Conservation (phyloP, 345 rosid genomes). For the Citrus trifoliata region DNA sequence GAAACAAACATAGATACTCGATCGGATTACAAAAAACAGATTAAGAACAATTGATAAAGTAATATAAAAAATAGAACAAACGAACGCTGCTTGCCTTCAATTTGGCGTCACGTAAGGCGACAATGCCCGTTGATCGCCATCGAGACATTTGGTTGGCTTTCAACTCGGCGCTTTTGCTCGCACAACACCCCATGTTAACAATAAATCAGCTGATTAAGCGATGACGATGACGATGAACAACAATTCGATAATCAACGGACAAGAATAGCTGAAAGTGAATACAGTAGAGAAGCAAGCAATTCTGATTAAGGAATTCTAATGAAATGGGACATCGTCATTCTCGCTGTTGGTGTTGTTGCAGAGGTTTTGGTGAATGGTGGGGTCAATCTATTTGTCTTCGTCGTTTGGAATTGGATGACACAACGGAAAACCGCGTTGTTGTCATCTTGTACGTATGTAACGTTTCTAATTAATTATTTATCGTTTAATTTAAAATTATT, state of each 20-base stretch:
- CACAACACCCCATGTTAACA: constrained; percentile 69
- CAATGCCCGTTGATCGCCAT: constrained; percentile 97
- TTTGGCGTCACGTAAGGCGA: constrained; percentile 86
- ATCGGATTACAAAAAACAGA: not conserved
- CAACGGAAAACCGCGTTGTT: not conserved
- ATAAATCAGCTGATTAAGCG: constrained; percentile 11
- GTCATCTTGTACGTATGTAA: not conserved
- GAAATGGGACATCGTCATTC: not conserved
- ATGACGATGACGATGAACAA: too few relatives aligned
- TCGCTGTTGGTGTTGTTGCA: not conserved
- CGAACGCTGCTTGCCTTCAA: constrained; percentile 52
- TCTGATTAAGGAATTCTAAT: not conserved
- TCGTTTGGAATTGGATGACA: not conserved
- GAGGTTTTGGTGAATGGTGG: not conserved
- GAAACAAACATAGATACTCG: too few relatives aligned
- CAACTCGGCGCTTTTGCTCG: constrained; percentile 64
- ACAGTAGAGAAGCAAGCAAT: not conserved
- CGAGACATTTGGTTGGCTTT: constrained; percentile 66
- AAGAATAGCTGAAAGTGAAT: not conserved
- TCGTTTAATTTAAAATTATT: too few relatives aligned
- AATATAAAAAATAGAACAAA: not conserved
- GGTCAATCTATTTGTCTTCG: not conserved
- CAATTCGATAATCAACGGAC: not conserved
- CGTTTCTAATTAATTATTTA: too few relatives aligned
- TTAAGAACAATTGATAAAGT: not conserved